Conservation (phyloP, 129 eudicot species). For the Kitagawia praeruptora region DNA sequence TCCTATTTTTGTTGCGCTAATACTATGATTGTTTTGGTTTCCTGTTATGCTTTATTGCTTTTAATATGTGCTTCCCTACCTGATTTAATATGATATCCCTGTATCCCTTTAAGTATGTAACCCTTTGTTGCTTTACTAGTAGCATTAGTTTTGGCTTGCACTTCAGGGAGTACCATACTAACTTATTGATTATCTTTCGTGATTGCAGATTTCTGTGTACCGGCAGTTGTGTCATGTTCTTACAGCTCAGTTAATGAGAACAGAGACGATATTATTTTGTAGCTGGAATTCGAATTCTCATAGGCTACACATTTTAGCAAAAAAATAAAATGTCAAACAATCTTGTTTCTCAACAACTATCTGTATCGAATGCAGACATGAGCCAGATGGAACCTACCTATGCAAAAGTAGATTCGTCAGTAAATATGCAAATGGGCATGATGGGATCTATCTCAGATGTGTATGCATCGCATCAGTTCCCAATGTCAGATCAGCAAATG, state of each 20-base stretch:
- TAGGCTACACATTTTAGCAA: neutral
- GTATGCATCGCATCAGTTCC: constrained; percentile 20
- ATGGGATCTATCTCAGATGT: constrained; percentile 24
- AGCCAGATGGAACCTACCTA: constrained; percentile 32
- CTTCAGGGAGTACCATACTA: neutral
- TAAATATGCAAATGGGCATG: constrained; percentile 24
- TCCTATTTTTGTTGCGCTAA: neutral
- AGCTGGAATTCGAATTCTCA: neutral
- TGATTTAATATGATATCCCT: neutral
- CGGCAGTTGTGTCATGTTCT: neutral
- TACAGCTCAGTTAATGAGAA: neutral
- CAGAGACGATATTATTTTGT: neutral
- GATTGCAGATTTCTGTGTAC: neutral
- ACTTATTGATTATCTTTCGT: neutral
- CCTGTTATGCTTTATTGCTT: neutral
- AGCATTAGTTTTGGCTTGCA: neutral
- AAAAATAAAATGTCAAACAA: constrained; percentile 36
- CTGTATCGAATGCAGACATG: constrained; percentile 27
- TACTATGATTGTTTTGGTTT: neutral
- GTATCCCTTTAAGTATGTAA: neutral
- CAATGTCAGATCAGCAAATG: constrained; percentile 24
- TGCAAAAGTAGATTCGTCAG: constrained; percentile 24
- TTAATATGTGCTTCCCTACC: neutral
- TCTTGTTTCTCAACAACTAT: constrained; percentile 35
- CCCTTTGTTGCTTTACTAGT: neutral